Conservation (phyloP, 2,329 filamentous ascomycete species). For the Hansfordia pulvinata region DNA sequence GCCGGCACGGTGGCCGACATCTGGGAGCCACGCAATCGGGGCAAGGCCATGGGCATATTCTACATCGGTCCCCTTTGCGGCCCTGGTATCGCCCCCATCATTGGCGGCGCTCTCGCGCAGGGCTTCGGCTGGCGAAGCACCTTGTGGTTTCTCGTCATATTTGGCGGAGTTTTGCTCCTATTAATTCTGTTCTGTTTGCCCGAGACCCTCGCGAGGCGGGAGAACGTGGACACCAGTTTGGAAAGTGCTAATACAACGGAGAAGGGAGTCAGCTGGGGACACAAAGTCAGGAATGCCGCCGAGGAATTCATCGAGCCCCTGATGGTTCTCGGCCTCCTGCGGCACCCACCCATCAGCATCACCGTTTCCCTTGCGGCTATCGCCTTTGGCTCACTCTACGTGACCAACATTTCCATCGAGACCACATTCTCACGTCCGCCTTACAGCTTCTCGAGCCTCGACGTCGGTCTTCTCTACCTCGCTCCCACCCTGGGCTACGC, state of each 20-base stretch:
- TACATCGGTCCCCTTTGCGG: slow-evolving; percentile 68
- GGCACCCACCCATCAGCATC: slow-evolving; percentile 59
- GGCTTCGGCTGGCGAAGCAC: slow-evolving; percentile 62
- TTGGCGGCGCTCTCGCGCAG: slow-evolving; percentile 59
- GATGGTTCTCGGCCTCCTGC: slow-evolving; percentile 54
- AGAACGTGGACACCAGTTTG: too few species aligned
- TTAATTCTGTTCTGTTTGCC: slow-evolving; percentile 48
- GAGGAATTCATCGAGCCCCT: slow-evolving; percentile 59
- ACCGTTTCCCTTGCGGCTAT: slow-evolving; percentile 64
- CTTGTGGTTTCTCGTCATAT: slow-evolving; percentile 65
- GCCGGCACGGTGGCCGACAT: slow-evolving; percentile 74
- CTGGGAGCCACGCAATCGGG: slow-evolving; percentile 61
- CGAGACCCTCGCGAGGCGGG: slow-evolving; percentile 41
- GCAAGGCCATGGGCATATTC: slow-evolving; percentile 70
- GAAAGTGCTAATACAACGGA: slow-evolving; percentile 18
- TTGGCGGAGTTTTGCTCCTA: slow-evolving; percentile 44
- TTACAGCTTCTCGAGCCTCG: slow-evolving; percentile 54
- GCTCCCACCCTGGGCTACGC: slow-evolving; percentile 64
- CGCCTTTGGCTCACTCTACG: slow-evolving; percentile 62
- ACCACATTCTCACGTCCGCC: slow-evolving; percentile 51
- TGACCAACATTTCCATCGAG: slow-evolving; percentile 68
- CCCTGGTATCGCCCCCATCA: slow-evolving; percentile 61
- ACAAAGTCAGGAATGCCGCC: slow-evolving; percentile 30
- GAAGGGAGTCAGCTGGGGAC: slow-evolving; percentile 24
- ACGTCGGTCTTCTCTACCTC: slow-evolving; percentile 67